Percentiles rank a stretch among this genome's conserved stretches.
Conservation (phyloP, 2,329 filamentous ascomycete species). For the Aspergillus pseudotamarii region DNA sequence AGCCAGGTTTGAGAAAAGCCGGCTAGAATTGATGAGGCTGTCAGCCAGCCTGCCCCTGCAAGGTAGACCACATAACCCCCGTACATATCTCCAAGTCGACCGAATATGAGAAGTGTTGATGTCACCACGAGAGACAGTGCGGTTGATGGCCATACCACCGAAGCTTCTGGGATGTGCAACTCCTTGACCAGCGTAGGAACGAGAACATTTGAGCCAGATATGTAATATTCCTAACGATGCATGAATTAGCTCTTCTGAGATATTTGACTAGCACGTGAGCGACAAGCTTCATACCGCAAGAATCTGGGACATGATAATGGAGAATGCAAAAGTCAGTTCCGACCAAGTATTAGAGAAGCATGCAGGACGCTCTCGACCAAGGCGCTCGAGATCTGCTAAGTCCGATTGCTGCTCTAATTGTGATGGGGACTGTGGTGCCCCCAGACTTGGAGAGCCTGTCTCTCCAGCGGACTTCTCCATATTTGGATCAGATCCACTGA, state of each 20-base stretch:
- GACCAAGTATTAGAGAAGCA: slow-evolving; percentile 56
- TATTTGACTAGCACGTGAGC: background rate
- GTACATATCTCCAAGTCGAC: slow-evolving; percentile 60
- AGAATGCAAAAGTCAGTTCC: slow-evolving; percentile 66
- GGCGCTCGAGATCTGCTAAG: slow-evolving; percentile 53
- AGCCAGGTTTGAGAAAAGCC: slow-evolving; percentile 69
- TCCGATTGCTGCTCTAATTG: slow-evolving; percentile 11
- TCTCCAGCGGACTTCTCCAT: slow-evolving; percentile 8
- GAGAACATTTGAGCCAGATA: slow-evolving; percentile 73
- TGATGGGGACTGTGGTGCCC: background rate
- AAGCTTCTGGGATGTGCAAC: slow-evolving; percentile 68
- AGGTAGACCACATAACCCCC: slow-evolving; percentile 68
- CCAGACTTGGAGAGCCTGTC: background rate
- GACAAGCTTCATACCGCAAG: slow-evolving; percentile 51
- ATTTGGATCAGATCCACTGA: background rate
- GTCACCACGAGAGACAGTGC: slow-evolving; percentile 55
- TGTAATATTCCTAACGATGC: slow-evolving; percentile 65
- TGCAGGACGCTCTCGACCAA: slow-evolving; percentile 65
- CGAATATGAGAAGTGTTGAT: slow-evolving; percentile 57
- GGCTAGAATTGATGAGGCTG: slow-evolving; percentile 68
- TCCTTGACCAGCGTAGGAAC: slow-evolving; percentile 65
- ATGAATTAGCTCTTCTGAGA: background rate
- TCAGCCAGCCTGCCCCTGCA: slow-evolving; percentile 64
- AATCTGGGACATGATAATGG: slow-evolving; percentile 65
- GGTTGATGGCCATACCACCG: slow-evolving; percentile 58